Conservation (phyloP, 306 rosid genomes). For the Trichosanthes truncata region DNA sequence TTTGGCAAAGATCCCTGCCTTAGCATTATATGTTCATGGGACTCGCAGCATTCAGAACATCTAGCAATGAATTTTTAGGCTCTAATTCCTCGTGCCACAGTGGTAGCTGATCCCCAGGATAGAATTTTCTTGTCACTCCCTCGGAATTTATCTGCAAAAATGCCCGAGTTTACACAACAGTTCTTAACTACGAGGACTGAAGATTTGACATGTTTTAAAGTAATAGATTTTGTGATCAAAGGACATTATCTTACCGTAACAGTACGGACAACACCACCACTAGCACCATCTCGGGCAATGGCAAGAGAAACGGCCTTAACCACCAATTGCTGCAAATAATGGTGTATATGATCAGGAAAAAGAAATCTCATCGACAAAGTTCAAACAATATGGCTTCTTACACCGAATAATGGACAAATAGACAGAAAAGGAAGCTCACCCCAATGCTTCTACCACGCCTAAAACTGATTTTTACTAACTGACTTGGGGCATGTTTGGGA, state of each 20-base stretch:
- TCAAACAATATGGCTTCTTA: not conserved
- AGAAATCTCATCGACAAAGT: slow-evolving; percentile 4
- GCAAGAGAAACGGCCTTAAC: slow-evolving; percentile 94
- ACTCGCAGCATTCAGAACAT: slow-evolving; percentile 43
- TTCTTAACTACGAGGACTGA: not conserved
- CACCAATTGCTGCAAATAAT: slow-evolving; percentile 53
- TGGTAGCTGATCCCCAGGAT: slow-evolving; percentile 72
- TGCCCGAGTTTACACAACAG: not conserved
- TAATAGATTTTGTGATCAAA: not conserved
- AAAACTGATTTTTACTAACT: not conserved
- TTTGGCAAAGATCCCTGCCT: not conserved
- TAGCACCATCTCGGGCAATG: slow-evolving; percentile 96
- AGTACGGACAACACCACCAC: slow-evolving; percentile 98
- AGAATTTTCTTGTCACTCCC: slow-evolving; percentile 83
- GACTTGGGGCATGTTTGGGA: no score
- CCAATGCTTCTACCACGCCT: not conserved
- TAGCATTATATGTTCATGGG: slow-evolving; percentile 58
- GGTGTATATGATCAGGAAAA: not conserved
- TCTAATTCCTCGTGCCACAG: slow-evolving; percentile 94
- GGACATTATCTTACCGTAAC: slow-evolving; percentile 52
- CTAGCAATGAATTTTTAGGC: slow-evolving; percentile 60
- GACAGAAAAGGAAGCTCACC: not conserved
- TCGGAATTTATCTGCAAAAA: slow-evolving; percentile 64
- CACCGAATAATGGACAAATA: not conserved
- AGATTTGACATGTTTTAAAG: not conserved